A percentile compares a stretch with the other conserved stretches of the same genome.
These are phyloP conservation scores for Pichia insulana DNA, from an alignment of 805 yeast genomes.

Conservation along the genomic window DNA sequence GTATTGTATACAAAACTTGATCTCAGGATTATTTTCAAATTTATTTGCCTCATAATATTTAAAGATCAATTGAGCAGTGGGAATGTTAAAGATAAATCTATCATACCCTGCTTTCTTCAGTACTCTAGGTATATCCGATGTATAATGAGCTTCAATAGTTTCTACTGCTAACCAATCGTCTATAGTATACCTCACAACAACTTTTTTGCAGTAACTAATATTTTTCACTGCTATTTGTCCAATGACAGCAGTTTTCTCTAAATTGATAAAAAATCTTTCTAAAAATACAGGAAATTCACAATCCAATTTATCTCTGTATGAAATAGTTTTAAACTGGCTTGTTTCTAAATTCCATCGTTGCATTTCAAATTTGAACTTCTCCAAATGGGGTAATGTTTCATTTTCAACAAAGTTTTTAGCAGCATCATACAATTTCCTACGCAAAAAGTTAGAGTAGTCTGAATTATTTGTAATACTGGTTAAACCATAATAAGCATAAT, in stretches of 20 bases:
- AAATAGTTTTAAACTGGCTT: slow-evolving; percentile 35
- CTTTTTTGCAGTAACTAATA: slow-evolving; percentile 55
- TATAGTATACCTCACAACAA: slow-evolving; percentile 64
- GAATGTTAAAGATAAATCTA: slow-evolving; percentile 59
- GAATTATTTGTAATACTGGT: slow-evolving; percentile 12
- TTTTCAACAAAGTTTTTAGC: slow-evolving; percentile 16
- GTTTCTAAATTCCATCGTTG: slow-evolving; percentile 38
- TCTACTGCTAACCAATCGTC: slow-evolving; percentile 73
- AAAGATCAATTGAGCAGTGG: slow-evolving; percentile 34
- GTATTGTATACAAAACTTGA: slow-evolving; percentile 50
- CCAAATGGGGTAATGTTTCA: slow-evolving; percentile 11
- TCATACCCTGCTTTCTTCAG: slow-evolving; percentile 50
- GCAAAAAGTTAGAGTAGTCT: slow-evolving; percentile 5
- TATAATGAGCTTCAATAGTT: slow-evolving; percentile 57
- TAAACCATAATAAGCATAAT: slow-evolving; percentile 1
- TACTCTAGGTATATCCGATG: slow-evolving; percentile 44
- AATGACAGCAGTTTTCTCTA: slow-evolving; percentile 47
- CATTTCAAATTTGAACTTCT: slow-evolving; percentile 17
- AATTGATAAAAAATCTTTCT: slow-evolving; percentile 52
- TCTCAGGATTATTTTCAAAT: slow-evolving; percentile 14
- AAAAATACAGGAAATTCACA: slow-evolving; percentile 43
- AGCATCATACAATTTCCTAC: slow-evolving; percentile 12
- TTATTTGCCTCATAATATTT: slow-evolving; percentile 14
- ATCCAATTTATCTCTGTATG: slow-evolving; percentile 37
- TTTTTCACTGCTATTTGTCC: slow-evolving; percentile 80